phyloP scores from a whole-genome alignment of 2,329 filamentous ascomycete species.

The Pseudonectria foliicola region DNA sequence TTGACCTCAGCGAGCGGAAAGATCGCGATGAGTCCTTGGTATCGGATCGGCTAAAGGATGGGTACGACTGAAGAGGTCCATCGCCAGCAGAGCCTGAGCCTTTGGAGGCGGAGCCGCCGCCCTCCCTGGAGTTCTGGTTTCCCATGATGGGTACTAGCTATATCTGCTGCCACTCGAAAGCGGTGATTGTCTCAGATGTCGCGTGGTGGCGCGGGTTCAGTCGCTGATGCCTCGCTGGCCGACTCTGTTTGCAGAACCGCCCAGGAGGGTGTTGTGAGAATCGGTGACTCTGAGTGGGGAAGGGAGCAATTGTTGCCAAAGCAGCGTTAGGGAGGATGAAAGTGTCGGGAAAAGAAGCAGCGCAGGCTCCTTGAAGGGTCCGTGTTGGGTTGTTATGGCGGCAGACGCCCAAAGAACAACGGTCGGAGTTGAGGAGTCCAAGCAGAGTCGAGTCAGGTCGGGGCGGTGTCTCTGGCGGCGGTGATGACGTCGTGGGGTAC shows the following conservation, averaged over 20 bases:
- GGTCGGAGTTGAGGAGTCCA: slow-evolving; percentile 16
- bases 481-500: slow-evolving; percentile 21
- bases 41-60: slow-evolving; percentile 85
- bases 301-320: slow-evolving; percentile 1
- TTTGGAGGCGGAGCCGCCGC: slow-evolving; percentile 43
- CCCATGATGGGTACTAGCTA: slow-evolving; percentile 58
- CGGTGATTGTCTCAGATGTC: slow-evolving; percentile 22
- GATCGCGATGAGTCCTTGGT: slow-evolving; percentile 89
- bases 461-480: slow-evolving; percentile 18
- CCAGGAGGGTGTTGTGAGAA: slow-evolving; percentile 8
- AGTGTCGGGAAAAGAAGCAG: slow-evolving; percentile 41
- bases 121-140: slow-evolving; percentile 63
- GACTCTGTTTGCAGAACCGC: slow-evolving; percentile 9
- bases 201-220: slow-evolving; percentile 19
- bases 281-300: slow-evolving; percentile 2
- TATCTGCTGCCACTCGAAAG: slow-evolving; percentile 14
- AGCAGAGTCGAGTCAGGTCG: slow-evolving; percentile 11
- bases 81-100: slow-evolving; percentile 39
- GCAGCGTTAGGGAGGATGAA: slow-evolving; percentile 45
- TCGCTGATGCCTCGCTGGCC: slow-evolving; percentile 14
- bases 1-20: slow-evolving; percentile 76
- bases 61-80: slow-evolving; percentile 65
- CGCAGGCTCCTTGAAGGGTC: slow-evolving; percentile 40
- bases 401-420: slow-evolving; percentile 15
- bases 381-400: slow-evolving; percentile 39